Conservation (phyloP, 306 rosid genomes). For the Casuarina equisetifolia region DNA sequence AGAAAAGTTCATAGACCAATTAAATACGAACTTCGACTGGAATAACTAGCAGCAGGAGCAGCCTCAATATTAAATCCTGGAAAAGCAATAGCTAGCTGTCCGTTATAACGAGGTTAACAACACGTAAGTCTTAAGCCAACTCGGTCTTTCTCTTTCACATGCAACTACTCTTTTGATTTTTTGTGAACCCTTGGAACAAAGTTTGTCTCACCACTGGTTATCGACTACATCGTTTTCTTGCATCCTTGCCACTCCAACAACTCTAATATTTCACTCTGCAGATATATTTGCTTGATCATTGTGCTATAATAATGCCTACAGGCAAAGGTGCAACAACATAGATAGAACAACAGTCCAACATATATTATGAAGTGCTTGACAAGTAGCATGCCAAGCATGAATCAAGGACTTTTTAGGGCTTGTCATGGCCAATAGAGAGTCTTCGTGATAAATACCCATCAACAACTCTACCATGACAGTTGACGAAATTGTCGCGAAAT, state of each 20-base stretch:
- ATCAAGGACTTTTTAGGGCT: conserved; percentile 30
- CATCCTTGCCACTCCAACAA: conserved; percentile 31
- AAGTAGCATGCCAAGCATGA: conserved; percentile 46
- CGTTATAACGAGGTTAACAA: background rate
- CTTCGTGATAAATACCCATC: conserved; percentile 38
- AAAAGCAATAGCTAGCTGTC: background rate
- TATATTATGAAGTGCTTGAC: conserved; percentile 60
- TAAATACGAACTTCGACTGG: background rate
- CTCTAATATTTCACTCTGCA: conserved; percentile 18
- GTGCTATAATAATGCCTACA: conserved; percentile 13
- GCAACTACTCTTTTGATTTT: conserved; percentile 46
- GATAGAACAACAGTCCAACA: conserved; percentile 14
- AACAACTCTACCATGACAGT: conserved; percentile 48
- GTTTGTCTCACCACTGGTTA: background rate
- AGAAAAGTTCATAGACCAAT: conserved; percentile 12
- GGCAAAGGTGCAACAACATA: conserved; percentile 5
- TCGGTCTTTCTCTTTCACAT: conserved; percentile 15
- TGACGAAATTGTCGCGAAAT: conserved; percentile 28
- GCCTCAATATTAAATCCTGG: too few relatives aligned
- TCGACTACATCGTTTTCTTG: conserved; percentile 28
- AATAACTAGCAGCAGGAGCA: too few relatives aligned
- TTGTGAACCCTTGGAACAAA: conserved; percentile 41
- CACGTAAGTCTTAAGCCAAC: conserved; percentile 3
- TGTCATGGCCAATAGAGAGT: conserved; percentile 23
- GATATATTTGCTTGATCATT: conserved; percentile 20